These are phyloP conservation scores for Eutrema japonicum DNA, from an alignment of 345 rosid genomes.

Conservation along the genomic window DNA sequence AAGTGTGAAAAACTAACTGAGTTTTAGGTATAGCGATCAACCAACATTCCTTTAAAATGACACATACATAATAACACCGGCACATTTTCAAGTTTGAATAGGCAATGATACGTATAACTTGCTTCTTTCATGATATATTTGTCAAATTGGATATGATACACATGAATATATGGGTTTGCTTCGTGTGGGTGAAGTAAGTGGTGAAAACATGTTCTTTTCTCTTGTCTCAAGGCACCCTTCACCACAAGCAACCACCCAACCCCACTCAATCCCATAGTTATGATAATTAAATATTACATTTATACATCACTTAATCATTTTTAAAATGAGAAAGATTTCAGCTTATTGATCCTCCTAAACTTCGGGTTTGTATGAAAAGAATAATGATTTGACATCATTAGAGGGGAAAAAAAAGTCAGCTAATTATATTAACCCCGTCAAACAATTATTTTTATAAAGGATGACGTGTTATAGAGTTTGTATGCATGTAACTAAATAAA, in stretches of 20 bases:
- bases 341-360: background rate
- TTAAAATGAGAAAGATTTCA: conserved; percentile 1
- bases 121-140: background rate
- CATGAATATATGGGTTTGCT: conserved; percentile 15
- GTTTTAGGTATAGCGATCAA: conserved; percentile 3
- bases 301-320: conserved; percentile 3
- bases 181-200: conserved; percentile 38
- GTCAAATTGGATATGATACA: background rate
- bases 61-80: conserved; percentile 8
- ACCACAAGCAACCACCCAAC: conserved; percentile 41
- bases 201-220: conserved; percentile 47
- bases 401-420: conserved; percentile 21
- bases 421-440: background rate
- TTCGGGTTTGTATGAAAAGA: background rate
- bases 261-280: conserved; percentile 22
- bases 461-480: conserved; percentile 33
- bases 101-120: background rate
- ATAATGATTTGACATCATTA: conserved; percentile 25
- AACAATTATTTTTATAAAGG: conserved; percentile 9
- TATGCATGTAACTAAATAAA: conserved; percentile 38
- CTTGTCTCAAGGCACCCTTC: conserved; percentile 42
- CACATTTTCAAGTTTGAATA: conserved; percentile 14
- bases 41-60: conserved; percentile 1
- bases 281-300: background rate
- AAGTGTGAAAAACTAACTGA: conserved; percentile 1